Percentiles rank a stretch among this genome's conserved stretches.
Conservation (phyloP, 805 yeast species). For the Candida maris region DNA sequence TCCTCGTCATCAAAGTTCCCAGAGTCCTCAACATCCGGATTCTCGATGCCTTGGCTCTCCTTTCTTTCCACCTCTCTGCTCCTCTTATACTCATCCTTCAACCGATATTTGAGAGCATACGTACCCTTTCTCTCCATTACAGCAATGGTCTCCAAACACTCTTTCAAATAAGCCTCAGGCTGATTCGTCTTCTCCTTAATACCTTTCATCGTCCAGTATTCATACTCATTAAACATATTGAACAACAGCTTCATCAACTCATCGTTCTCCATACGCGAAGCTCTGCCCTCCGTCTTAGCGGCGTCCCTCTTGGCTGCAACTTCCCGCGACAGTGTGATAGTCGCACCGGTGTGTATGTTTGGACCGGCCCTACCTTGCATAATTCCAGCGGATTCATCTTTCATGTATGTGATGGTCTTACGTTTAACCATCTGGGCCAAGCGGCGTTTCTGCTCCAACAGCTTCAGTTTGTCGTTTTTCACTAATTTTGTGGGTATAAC, state of each 20-base stretch:
- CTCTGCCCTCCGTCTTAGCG: constrained; percentile 69
- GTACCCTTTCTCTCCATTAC: constrained; percentile 91
- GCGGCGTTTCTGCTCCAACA: constrained; percentile 39
- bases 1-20: constrained; percentile 27
- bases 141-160: constrained; percentile 87
- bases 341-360: constrained; percentile 63
- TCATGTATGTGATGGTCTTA: constrained; percentile 52
- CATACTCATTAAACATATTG: constrained; percentile 88
- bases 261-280: constrained; percentile 90
- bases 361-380: constrained; percentile 85
- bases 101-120: constrained; percentile 84
- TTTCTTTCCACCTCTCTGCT: constrained; percentile 74
- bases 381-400: constrained; percentile 74
- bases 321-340: constrained; percentile 64
- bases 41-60: constrained; percentile 50
- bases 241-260: constrained; percentile 86
- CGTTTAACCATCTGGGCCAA: constrained; percentile 35
- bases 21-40: constrained; percentile 36
- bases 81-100: constrained; percentile 85
- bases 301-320: constrained; percentile 52
- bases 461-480: constrained; percentile 59
- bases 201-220: constrained; percentile 95
- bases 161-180: constrained; percentile 91
- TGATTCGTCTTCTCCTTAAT: constrained; percentile 90
- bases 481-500: constrained; percentile 76